Evolutionary conservation across 192 early-diverging fungal species (phyloP), one percentile per base, ranked within the genome.

Genomic region (Gigaspora rosea): DNA sequence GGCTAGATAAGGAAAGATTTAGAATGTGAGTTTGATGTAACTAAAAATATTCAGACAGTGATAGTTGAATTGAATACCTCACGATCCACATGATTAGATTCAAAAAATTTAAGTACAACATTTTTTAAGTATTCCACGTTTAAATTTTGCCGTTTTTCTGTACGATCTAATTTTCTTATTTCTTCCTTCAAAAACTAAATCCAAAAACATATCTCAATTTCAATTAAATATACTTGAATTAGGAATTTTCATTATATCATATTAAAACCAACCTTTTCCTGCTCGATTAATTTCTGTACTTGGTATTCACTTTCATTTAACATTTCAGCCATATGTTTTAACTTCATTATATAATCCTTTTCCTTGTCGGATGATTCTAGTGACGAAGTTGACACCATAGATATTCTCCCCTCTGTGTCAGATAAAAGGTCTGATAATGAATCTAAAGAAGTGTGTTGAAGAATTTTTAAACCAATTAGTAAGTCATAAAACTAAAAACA

Each of bases 91-190:
- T 56, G 36, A 32, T 87, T 81, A 13, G 87, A 82, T 59, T 86
- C 83, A 16, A 92, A 81, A 67, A 90, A 92, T 50, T 89, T 90
- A 33, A 92, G 79, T 12, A 91, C 84, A 56, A 92, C 88, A 76
- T 92, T 92, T 66, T 92, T 92, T 52, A 92, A 79, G 71, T 92
- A 92, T 72, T 90, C 89, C 16, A 88, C 85, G 79, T 85, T 92
- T 33, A 92, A 78, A 49, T 91, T 85, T 62, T 91, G 85, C 36
- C 90, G 84, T 56, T 85, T 86, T 56, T 92, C 91, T 13, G 87
- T 76, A 6, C 85, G 65, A 72, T 91, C 90, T 49, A 87, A 64
- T 66, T 86, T 89, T n/a, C 90, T 82, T 56, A 90, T 80, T 56
- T 89, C 86, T 77, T 89, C 88, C 62, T 87, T 88, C 18, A 89